phyloP scores from a whole-genome alignment of 2,329 filamentous ascomycete species.

The Penicillium sp. region DNA sequence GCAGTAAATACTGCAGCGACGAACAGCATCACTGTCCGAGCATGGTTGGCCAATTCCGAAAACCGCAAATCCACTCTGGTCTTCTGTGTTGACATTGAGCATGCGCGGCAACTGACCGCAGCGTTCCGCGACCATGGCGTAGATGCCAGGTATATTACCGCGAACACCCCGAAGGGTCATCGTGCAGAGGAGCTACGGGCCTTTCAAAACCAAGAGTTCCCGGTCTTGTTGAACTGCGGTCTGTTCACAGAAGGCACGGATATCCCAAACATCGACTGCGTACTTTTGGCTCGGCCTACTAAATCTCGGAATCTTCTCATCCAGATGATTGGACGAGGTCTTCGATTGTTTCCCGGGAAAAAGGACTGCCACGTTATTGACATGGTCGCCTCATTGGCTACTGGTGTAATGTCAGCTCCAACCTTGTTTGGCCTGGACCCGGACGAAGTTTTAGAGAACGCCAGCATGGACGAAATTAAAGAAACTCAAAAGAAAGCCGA shows the following conservation, averaged over 20 bases:
- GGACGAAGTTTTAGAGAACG: conserved; percentile 70
- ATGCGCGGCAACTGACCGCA: conserved; percentile 73
- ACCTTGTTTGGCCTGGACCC: conserved; percentile 93
- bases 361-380: conserved; percentile 92
- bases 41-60: conserved; percentile 78
- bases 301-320: conserved; percentile 89
- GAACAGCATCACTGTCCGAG: conserved; percentile 81
- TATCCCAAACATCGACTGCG: conserved; percentile 94
- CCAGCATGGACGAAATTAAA: conserved; percentile 64
- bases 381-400: conserved; percentile 83
- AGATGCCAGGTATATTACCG: conserved; percentile 84
- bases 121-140: conserved; percentile 76
- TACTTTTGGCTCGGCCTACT: conserved; percentile 84
- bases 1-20: conserved; percentile 79
- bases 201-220: conserved; percentile 76
- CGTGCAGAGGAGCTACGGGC: conserved; percentile 71
- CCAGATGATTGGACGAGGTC: conserved; percentile 96
- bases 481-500: conserved; percentile 44
- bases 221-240: conserved; percentile 89
- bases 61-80: conserved; percentile 82
- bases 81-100: conserved; percentile 89
- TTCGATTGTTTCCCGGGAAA: conserved; percentile 80
- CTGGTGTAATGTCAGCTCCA: conserved; percentile 85
- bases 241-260: conserved; percentile 98
- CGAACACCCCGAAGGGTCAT: conserved; percentile 70